Evolutionary conservation across 2,329 filamentous ascomycete species (phyloP), one percentile per base, ranked within the genome.

Genomic region (Botryotinia globosa): DNA sequence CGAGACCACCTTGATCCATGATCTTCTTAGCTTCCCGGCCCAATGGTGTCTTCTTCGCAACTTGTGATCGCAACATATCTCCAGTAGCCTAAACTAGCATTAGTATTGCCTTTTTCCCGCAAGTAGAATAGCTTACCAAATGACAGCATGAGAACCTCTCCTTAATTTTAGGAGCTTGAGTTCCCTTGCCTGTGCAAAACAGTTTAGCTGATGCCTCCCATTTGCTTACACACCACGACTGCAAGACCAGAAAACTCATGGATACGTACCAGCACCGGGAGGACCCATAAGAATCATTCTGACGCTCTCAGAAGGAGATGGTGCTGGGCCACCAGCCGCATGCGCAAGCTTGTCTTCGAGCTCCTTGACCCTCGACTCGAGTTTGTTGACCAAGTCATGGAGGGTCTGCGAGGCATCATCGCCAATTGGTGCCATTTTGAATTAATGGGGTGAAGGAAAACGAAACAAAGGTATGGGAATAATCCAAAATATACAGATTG

Each of bases 11-110:
- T 83, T 95, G 92, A 82, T 99, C 96, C 96, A 99, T 99, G 84
- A 99, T 99, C 90, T 98, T 98, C 91, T 99, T 99, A 77, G 96
- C 96, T 87, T 98, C 94, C 82, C 92, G 90, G 79, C 96, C 96
- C 77, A 99, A 90, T 74, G 92, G 85, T 73, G 96, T 99, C 90
- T 98, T 98, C 86, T 97, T 97, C 77, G 95, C 92, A 81, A 99
- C 96, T 85, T 99, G 96, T 78, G 94, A 97, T 81, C 96, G 94
- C 81, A 99, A 89, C 96, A 99, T 99, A 85, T 99, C 96, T 83
- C 96, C 96, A 74, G 96, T 99, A 76, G 96, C 96, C 94, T 98
- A 65, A 77, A 73, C 18, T 45, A 58, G 32, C n/a, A 34, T 73
- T 66, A 73, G 68, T 18, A 59, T 22, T n/a, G 18, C 32, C 9